Percentiles rank a stretch among this genome's conserved stretches.
Evolutionary conservation across 371 early-diverging fungal genomes (phyloP).

Genomic region (Caulochytrium protostelioides): DNA sequence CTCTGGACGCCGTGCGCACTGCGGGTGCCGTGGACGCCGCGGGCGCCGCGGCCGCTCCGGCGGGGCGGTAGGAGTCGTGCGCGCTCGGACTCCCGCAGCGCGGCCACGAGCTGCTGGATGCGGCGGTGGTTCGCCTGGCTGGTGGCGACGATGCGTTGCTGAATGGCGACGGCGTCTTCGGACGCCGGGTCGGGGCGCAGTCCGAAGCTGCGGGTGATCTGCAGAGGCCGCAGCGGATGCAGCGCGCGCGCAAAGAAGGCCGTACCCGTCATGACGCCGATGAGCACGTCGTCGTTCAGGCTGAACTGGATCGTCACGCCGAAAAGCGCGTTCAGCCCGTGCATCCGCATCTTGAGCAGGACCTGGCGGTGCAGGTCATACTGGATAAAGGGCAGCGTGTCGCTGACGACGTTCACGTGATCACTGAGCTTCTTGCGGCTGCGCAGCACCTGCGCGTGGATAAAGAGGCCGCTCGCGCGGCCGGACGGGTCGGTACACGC

Average conservation of each 20-base stretch:
- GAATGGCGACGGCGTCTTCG: conserved; percentile 32
- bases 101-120: conserved; percentile 27
- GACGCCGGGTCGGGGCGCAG: conserved; percentile 44
- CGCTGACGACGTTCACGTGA: conserved; percentile 31
- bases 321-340: conserved; percentile 49
- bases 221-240: conserved; percentile 39
- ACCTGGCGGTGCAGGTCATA: conserved; percentile 57
- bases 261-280: conserved; percentile 48
- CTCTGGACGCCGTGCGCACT: too few relatives aligned
- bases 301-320: conserved; percentile 42
- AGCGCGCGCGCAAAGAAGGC: conserved; percentile 39
- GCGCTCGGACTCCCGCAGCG: conserved; percentile 4
- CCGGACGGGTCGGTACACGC: too few relatives aligned
- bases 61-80: too few relatives aligned
- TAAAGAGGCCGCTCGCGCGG: too few relatives aligned
- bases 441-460: too few relatives aligned
- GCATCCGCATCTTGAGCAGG: conserved; percentile 41
- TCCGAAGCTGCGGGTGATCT: conserved; percentile 40
- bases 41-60: too few relatives aligned
- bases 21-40: too few relatives aligned
- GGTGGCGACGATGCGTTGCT: conserved; percentile 30
- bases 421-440: too few relatives aligned
- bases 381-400: conserved; percentile 50
- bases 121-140: conserved; percentile 32
- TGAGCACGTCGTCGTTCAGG: conserved; percentile 39